These are phyloP conservation scores for Coemansia sp. DNA, from an alignment of 192 early-diverging fungal species.

Conservation along the genomic window DNA sequence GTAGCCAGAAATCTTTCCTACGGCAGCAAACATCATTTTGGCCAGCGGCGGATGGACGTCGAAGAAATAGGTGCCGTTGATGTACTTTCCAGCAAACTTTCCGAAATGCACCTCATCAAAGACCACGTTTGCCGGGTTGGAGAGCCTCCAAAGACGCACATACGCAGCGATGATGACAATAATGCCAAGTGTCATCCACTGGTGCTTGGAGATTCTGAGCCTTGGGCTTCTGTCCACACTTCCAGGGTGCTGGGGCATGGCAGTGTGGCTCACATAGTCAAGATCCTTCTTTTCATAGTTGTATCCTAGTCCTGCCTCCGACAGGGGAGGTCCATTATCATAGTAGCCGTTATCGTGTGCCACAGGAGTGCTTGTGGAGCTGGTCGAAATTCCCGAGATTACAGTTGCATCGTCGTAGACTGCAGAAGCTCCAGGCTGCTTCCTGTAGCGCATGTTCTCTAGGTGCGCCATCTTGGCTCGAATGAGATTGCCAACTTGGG, in stretches of 20 bases:
- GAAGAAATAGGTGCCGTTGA: slow-evolving; percentile 85
- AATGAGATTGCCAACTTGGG: slow-evolving; percentile 8
- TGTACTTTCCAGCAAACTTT: slow-evolving; percentile 90
- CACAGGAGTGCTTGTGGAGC: slow-evolving; percentile 24
- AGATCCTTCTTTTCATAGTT: slow-evolving; percentile 55
- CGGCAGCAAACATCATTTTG: slow-evolving; percentile 82
- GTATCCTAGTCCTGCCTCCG: slow-evolving; percentile 29
- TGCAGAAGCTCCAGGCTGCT: slow-evolving; percentile 48
- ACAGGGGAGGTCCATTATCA: slow-evolving; percentile 9
- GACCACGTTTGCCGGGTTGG: slow-evolving; percentile 47
- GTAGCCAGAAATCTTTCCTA: slow-evolving; percentile 81
- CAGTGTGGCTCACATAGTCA: slow-evolving; percentile 22
- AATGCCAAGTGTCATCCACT: slow-evolving; percentile 49
- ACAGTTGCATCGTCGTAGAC: slow-evolving; percentile 51
- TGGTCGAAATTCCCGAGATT: slow-evolving; percentile 47
- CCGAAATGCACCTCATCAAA: slow-evolving; percentile 99
- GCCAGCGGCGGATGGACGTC: slow-evolving; percentile 96
- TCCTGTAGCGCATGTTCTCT: slow-evolving; percentile 56
- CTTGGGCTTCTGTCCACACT: slow-evolving; percentile 20
- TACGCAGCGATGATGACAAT: slow-evolving; percentile 50
- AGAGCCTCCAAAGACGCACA: slow-evolving; percentile 49
- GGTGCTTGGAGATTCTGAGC: slow-evolving; percentile 40
- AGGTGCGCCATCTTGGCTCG: slow-evolving; percentile 47
- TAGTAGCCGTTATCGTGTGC: slow-evolving; percentile 16
- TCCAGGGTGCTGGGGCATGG: slow-evolving; percentile 13